These are phyloP conservation scores for Apiospora aurea DNA, from an alignment of 2,329 filamentous ascomycete species.

Conservation along the genomic window DNA sequence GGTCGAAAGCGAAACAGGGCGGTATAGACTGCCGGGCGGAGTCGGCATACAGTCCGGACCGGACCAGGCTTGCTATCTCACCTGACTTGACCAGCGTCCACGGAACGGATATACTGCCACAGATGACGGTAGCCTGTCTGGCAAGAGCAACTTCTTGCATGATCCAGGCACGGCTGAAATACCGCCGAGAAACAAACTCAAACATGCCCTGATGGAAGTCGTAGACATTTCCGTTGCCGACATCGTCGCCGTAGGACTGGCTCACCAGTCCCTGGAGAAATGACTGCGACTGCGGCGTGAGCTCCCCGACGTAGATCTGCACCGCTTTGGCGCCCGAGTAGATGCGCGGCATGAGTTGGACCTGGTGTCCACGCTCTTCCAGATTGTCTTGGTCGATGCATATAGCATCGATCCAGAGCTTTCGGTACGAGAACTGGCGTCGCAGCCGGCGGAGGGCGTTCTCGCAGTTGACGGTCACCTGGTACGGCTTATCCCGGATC, in stretches of 20 bases:
- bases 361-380: slow-evolving; percentile 29
- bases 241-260: not conserved
- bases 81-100: slow-evolving; percentile 18
- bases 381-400: slow-evolving; percentile 29
- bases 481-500: slow-evolving; percentile 22
- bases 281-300: not conserved
- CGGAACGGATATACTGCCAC: slow-evolving; percentile 19
- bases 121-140: slow-evolving; percentile 25
- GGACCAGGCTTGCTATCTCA: not conserved
- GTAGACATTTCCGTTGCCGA: not conserved
- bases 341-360: slow-evolving; percentile 29
- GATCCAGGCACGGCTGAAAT: slow-evolving; percentile 29
- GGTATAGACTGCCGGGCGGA: not conserved
- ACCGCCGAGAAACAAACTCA: slow-evolving; percentile 20
- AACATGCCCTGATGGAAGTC: not conserved
- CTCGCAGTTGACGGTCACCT: slow-evolving; percentile 28
- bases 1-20: slow-evolving; percentile 18
- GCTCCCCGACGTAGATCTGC: slow-evolving; percentile 28
- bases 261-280: not conserved
- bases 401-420: slow-evolving; percentile 30
- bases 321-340: slow-evolving; percentile 27
- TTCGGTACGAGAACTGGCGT: not conserved
- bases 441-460: slow-evolving; percentile 24
- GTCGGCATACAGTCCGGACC: not conserved
- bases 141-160: slow-evolving; percentile 30